phyloP scores from a whole-genome alignment of 768 basidiomycete species.

The Cystofilobasidium capitatum region DNA sequence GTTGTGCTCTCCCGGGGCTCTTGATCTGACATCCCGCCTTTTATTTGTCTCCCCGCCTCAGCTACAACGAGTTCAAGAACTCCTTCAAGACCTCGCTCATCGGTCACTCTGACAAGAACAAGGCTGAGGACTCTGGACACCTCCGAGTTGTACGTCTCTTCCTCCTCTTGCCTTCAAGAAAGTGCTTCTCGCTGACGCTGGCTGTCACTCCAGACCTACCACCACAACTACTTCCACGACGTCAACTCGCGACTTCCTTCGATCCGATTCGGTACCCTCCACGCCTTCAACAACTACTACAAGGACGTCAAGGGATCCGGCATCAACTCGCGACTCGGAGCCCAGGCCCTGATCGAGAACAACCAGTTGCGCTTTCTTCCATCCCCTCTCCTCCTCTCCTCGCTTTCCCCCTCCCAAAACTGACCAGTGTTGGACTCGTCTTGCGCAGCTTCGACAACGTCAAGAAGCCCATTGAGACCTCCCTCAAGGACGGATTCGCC shows the following conservation, averaged over 20 bases:
- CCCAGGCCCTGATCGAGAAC: constrained; percentile 25
- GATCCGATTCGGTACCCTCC: background rate
- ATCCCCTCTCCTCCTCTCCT: constrained; percentile 38
- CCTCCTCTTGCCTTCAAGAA: too few species aligned
- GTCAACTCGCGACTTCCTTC: background rate
- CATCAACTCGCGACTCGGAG: background rate
- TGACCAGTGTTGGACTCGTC: constrained; percentile 60
- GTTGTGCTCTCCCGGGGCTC: too few species aligned
- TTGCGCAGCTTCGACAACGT: constrained; percentile 44
- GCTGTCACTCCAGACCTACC: too few species aligned
- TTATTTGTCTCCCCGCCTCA: too few species aligned
- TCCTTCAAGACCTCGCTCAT: too few species aligned
- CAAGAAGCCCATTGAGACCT: constrained; percentile 3
- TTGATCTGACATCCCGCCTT: too few species aligned
- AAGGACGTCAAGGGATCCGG: background rate
- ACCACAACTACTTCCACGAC: background rate
- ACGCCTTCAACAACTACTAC: constrained; percentile 5
- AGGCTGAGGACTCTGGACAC: too few species aligned
- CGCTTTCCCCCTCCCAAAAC: constrained; percentile 57
- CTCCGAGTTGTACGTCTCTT: too few species aligned
- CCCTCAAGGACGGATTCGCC: background rate
- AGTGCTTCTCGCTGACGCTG: too few species aligned
- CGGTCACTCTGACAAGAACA: too few species aligned
- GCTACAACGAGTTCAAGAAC: too few species aligned
- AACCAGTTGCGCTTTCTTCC: constrained; percentile 63